Base-by-base conservation (phyloP, 2,329 filamentous ascomycete species). In the Grosmannia penicillata region DNA sequence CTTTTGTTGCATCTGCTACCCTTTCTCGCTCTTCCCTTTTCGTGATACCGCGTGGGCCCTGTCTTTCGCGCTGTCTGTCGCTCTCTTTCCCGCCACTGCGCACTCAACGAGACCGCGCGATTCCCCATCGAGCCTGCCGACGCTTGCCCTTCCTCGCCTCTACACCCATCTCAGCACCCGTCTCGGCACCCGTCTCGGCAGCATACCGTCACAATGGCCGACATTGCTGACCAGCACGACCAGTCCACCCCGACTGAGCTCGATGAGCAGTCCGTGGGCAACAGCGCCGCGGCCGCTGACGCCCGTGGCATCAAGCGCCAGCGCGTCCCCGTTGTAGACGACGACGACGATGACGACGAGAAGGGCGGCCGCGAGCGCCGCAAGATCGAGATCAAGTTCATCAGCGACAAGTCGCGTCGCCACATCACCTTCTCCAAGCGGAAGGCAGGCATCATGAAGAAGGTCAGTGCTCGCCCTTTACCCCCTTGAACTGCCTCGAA, bases 331-430 rank as follows among this genome's bases (percentile, higher is more conserved):
- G 73, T 78, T 38, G 78, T 78, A 53, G 89, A 96, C 58, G 91
- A 96, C 57, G 91, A 96, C 49, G 89, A 96, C 48, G 91, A 96
- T 48, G 87, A 96, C 51, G 87, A 94, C 52, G 89, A 95, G 62
- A 96, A 96, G 76, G 85, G 85, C 47, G 86, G 86, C 56, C 87
- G 91, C 62, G 91, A 96, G 74, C 81, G 91, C 58, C 79, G 91
- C 66, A 98, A 98, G 81, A 98, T 98, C 55, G 91, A 98, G 65
- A 98, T 98, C 68, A 98, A 98, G 74, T 98, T 98, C 68, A 98
- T 98, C 62, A 89, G 87, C 63, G 91, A 98, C 66, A 98, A 98
- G 71, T 96, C 89, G 66, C 86, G 91, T 66, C 82, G 91, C 47
- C 91, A 98, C 69, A 98, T 96, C 59, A 96, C 91, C 54, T 96